Percentiles rank a stretch among this genome's conserved stretches.
Evolutionary conservation across 2,329 filamentous ascomycete genomes (phyloP).

Genomic region (Eutypella sp.): DNA sequence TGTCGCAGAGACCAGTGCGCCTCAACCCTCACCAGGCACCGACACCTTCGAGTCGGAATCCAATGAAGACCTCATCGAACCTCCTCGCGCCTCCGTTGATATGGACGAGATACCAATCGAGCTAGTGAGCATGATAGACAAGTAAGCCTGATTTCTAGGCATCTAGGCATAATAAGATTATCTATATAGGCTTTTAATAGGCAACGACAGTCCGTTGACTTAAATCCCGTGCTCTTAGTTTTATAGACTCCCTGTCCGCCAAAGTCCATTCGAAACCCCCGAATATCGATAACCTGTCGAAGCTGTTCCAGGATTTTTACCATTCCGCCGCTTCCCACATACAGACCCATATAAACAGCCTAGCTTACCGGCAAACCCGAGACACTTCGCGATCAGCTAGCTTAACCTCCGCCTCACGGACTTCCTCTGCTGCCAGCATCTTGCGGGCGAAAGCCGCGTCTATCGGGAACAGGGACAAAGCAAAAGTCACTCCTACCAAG

Average conservation of each 20-base stretch:
- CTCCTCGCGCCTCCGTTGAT: slow-evolving; percentile 56
- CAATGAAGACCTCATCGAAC: slow-evolving; percentile 42
- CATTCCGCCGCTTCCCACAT: slow-evolving; percentile 74
- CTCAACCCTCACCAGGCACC: slow-evolving; percentile 24
- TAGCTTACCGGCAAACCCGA: slow-evolving; percentile 70
- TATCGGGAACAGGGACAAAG: slow-evolving; percentile 47
- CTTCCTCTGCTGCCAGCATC: slow-evolving; percentile 51
- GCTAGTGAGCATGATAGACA: slow-evolving; percentile 82
- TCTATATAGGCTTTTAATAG: background rate
- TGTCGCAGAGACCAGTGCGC: slow-evolving; percentile 13
- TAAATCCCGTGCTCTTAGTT: slow-evolving; percentile 47
- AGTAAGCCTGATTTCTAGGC: slow-evolving; percentile 44
- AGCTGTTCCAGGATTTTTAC: slow-evolving; percentile 96
- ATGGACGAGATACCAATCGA: slow-evolving; percentile 92
- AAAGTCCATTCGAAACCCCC: slow-evolving; percentile 83
- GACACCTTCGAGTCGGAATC: slow-evolving; percentile 48
- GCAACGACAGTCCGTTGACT: no score
- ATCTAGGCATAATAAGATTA: slow-evolving; percentile 2
- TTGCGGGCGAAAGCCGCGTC: slow-evolving; percentile 52
- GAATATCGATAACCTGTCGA: slow-evolving; percentile 73
- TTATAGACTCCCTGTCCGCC: slow-evolving; percentile 82
- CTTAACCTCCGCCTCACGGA: slow-evolving; percentile 47
- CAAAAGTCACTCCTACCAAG: slow-evolving; percentile 35
- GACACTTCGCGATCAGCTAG: slow-evolving; percentile 47
- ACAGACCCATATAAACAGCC: slow-evolving; percentile 75